Conservation (phyloP, 805 yeast species). For the Yarrowia sp. region DNA sequence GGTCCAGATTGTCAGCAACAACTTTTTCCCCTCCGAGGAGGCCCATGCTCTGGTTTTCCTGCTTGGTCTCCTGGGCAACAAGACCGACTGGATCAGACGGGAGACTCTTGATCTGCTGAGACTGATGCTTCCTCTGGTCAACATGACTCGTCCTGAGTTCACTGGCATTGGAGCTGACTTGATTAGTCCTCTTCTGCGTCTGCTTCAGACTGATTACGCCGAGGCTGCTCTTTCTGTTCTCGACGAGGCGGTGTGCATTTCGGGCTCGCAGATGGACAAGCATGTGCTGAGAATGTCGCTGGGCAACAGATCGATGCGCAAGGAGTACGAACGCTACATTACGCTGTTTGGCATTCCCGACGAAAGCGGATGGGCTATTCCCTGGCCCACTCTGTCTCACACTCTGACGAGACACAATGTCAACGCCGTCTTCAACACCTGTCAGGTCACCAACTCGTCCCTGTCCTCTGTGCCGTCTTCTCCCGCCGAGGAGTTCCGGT, state of each 20-base stretch:
- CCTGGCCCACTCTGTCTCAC: constrained; percentile 90
- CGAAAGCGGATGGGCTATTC: constrained; percentile 95
- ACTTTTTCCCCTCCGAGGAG: constrained; percentile 70
- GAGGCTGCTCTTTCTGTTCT: constrained; percentile 85
- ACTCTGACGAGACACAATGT: constrained; percentile 88
- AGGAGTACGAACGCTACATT: constrained; percentile 80
- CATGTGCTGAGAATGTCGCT: constrained; percentile 89
- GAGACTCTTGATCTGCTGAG: constrained; percentile 78
- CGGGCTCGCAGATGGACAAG: constrained; percentile 87
- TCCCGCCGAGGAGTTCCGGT: constrained; percentile 39
- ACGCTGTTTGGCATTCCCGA: constrained; percentile 94
- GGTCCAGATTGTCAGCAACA: constrained; percentile 61
- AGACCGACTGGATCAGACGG: constrained; percentile 69
- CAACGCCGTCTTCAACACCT: constrained; percentile 90
- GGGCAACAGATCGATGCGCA: constrained; percentile 74
- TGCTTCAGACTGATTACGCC: constrained; percentile 79
- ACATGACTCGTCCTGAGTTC: constrained; percentile 73
- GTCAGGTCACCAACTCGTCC: constrained; percentile 45
- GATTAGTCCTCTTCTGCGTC: constrained; percentile 81
- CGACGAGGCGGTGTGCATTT: constrained; percentile 79
- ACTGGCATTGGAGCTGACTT: constrained; percentile 92
- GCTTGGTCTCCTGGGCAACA: constrained; percentile 76
- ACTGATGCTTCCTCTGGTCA: constrained; percentile 71
- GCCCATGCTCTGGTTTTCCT: constrained; percentile 73
- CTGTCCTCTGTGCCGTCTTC: constrained; percentile 16